Evolutionary conservation across 306 rosid genomes (phyloP), one percentile per base, ranked within the genome.

Genomic region (Oemleria cerasiformis): DNA sequence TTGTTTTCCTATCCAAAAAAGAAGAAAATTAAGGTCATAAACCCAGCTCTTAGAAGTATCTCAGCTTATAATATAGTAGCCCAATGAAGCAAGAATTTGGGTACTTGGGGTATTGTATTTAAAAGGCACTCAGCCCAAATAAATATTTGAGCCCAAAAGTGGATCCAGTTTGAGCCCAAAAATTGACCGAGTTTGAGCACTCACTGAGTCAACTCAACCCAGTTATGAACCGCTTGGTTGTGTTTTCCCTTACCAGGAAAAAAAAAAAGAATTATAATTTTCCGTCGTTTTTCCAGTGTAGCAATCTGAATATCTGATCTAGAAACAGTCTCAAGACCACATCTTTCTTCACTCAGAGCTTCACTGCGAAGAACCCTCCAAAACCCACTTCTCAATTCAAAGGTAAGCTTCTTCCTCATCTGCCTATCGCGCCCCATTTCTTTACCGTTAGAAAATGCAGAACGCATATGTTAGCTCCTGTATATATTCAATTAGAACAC

Each of bases 401-500:
- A 82, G 84, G 80, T 73, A 75, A 71, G 15, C 41, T 55, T 73
- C 64, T 17, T 48, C 61, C 39, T 43, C 54, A 43, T 50, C 67
- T 50, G 47, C 15, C 58, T 62, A 9, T 13, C 68, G 41, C 42
- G 23, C 25, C 61, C 44, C 65, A 25, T 67, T 78, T 42, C 45
- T 67, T 58, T 44, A 36, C 40, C 20, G 86, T 60, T 65, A 1
- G 50, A 54, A 36, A n/a, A 89, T 91, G 96, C 74, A 82, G 80
- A 82, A 71, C 73, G 23, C 83, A 42, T 89, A 78, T 80, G 66
- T 85, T 75, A 86, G 84, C 85, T 86, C 98, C 23, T 75, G 82
- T 23, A n/a, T 84, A 39, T 89, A 86, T 74, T 79, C 87, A 11
- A 49, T 88, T 30, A 68, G 88, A 82, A 80, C 79, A 68, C 86